Evolutionary conservation across 257 asterid species (phyloP), one percentile per base, ranked within the genome.

Genomic region (Forsythia suspensa): DNA sequence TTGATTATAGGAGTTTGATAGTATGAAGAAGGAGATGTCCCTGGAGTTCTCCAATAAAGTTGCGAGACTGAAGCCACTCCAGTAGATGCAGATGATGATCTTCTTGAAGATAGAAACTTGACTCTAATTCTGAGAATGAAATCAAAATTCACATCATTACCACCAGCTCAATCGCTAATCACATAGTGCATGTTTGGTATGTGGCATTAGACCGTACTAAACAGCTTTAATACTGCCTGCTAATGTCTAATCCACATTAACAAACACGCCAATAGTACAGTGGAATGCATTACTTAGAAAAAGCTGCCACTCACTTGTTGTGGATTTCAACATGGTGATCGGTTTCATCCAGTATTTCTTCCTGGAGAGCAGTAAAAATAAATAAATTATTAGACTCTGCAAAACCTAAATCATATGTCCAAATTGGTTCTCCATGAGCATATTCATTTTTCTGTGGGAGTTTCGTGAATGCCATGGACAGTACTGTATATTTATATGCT

Each of bases 301-400:
- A 46, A 42, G 43, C n/a, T 51, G 10, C 40, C 16, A 79, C 90
- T 85, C 78, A 86, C 94, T 79, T 84, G 80, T 86, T 87, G 36
- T 87, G 93, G 57, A 90, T 88, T 40, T 90, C 94, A 38, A 90
- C 80, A 57, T 89, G 89, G 15, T 86, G 91, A 71, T 91, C 92
- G 0, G 92, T 91, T 84, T 91, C 96, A 77, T 91, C 96, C 67
- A 78, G 80, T 72, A 90, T 91, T 77, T 87, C 89, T 76, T 87
- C 96, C 90, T 86, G 38, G 51, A 68, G 43, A 12, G 8, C 10
- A 51, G 65, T 73, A 80, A 29, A 44, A 21, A 1, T 29, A 12
- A 37, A 75, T 21, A 46, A 3, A 77, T 42, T 6, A 42, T 42
- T 40, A 40, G 42, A 8, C 42, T 40, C 42, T 5, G 6, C 42